These are phyloP conservation scores for Apocynum venetum DNA, from an alignment of 257 asterid species.

Conservation along the genomic window DNA sequence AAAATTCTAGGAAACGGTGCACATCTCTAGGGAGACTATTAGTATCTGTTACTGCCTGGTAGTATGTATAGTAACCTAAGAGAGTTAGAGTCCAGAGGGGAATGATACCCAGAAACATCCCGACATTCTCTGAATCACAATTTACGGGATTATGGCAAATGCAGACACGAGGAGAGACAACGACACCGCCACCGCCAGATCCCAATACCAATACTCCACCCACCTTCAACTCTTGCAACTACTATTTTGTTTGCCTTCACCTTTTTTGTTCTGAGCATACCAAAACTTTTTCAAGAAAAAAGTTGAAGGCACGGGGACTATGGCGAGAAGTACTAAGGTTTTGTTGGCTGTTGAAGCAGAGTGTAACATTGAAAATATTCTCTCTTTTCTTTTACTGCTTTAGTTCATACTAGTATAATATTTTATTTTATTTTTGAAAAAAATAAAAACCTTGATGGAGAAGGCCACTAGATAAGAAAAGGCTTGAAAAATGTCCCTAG, in stretches of 20 bases:
- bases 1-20: not conserved
- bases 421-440: too few species aligned
- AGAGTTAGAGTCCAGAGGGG: too few species aligned
- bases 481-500: too few species aligned
- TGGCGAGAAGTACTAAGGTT: not conserved
- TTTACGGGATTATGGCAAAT: not conserved
- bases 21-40: too few species aligned
- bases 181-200: constrained; percentile 5
- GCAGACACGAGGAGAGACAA: not conserved
- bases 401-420: too few species aligned
- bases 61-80: too few species aligned
- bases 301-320: not conserved
- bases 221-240: not conserved
- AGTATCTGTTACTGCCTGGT: too few species aligned
- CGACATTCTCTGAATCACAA: constrained; percentile 8
- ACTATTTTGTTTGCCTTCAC: not conserved
- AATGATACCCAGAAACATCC: not conserved
- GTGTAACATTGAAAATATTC: too few species aligned
- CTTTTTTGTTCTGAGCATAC: not conserved
- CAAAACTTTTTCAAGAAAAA: not conserved
- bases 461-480: too few species aligned
- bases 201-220: not conserved
- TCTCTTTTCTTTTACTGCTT: too few species aligned
- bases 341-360: not conserved
- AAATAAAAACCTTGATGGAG: too few species aligned